A percentile compares a stretch with the other conserved stretches of the same genome.
These are phyloP conservation scores for Zelonia costaricensis DNA, from an alignment of 208 protist species.

Conservation along the genomic window DNA sequence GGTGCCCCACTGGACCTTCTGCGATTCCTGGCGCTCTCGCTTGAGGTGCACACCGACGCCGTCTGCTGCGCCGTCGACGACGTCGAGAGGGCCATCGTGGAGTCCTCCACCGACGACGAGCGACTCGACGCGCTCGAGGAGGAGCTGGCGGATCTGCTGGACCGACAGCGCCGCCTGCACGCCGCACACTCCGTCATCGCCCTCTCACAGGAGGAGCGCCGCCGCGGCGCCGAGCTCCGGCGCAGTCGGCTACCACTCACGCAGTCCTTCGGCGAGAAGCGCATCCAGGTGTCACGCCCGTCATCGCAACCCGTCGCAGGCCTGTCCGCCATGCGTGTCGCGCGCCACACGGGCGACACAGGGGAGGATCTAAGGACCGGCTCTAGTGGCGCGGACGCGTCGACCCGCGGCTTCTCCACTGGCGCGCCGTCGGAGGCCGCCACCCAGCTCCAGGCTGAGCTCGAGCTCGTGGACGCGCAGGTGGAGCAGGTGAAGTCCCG, in stretches of 20 bases:
- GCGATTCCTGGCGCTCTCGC: conserved; percentile 64
- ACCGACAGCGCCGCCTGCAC: conserved; percentile 51
- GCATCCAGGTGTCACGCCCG: conserved; percentile 27
- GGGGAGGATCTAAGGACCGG: background rate
- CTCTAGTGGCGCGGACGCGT: background rate
- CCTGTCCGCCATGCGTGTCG: background rate
- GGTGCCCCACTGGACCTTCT: conserved; percentile 71
- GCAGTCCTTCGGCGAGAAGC: conserved; percentile 3
- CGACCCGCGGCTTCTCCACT: conserved; percentile 4
- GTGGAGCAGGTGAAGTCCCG: conserved; percentile 38
- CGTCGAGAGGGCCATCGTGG: conserved; percentile 39
- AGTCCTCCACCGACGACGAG: conserved; percentile 59
- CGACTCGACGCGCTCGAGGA: conserved; percentile 44
- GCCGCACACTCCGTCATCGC: conserved; percentile 35
- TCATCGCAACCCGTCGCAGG: too few relatives aligned
- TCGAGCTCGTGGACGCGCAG: conserved; percentile 37
- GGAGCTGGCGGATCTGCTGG: conserved; percentile 39
- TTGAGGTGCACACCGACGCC: conserved; percentile 75
- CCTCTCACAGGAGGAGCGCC: conserved; percentile 29
- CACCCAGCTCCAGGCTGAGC: conserved; percentile 16
- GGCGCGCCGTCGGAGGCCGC: background rate
- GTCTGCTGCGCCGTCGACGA: conserved; percentile 63
- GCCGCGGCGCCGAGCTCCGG: conserved; percentile 15
- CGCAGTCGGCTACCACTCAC: background rate
- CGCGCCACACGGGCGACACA: background rate